Base-by-base conservation (phyloP, 2,329 filamentous ascomycete genomes). In the Trichoderma semiorbis region DNA sequence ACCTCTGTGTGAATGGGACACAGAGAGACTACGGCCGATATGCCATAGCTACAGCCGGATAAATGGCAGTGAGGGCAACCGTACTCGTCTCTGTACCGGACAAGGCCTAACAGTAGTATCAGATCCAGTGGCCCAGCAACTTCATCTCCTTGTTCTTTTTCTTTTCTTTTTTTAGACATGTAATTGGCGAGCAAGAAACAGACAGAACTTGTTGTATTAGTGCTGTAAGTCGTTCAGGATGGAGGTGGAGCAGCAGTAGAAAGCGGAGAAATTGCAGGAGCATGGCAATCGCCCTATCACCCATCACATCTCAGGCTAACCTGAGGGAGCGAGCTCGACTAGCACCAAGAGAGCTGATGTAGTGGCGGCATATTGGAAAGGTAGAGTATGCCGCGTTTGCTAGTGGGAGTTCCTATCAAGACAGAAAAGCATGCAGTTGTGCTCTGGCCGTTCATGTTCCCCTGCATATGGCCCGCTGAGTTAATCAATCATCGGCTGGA, bases 261-360 rank as follows among this genome's bases (percentile, higher is more conserved):
- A 60, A 43, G 69, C 69, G 53, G 69, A 71, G 61, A 71, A 66
- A 71, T 71, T 65, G 69, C 69, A 65, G 62, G 69, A 71, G 69
- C 61, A 57, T 71, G 69, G 36, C 7, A 60, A 30, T 71, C 62
- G 61, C 61, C 67, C 61, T 64, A 70, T 70, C 69, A 65, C 61
- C 53, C 62, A 71, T 66, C 62, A 71, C 50, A 66, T 61, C 60
- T 60, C 60, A 60, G 50, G 68, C 58, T 47, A 70, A 64, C 58
- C 58, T 64, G 60, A 70, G 61, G 62, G 50, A 66, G 34, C 24
- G 61, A 66, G 43, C 36, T 58, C 36, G 26, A 28, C 62, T 65
- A 71, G 53, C 57, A 62, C 57, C 21, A 69, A 53, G 57, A 69
- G 57, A 69, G 67, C 30, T 66, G 63, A 66, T 66, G 63, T n/a